Base-by-base conservation (phyloP, 2,329 filamentous ascomycete species). In the Cadophora sp. region DNA sequence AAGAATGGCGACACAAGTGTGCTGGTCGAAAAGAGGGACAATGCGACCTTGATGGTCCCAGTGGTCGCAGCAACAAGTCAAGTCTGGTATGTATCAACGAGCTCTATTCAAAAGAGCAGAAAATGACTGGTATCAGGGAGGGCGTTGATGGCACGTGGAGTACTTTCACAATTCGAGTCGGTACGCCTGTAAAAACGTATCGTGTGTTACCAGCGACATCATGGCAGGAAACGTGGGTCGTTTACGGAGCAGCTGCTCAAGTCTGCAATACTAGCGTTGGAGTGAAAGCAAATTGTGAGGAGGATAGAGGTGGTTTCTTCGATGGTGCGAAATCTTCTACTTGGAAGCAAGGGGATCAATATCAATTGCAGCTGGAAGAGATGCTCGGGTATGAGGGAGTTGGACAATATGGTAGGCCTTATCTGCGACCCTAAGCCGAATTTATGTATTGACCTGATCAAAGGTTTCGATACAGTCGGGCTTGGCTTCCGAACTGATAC, bases 171-270 rank as follows among this genome's bases (percentile, higher is more conserved):
- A 67, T 82, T 53, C 77, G 79, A 8, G 78, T 81, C 22, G 80
- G 80, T n/a, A 78, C 73, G 4, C 77, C 80, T 22, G 75, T 78
- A 56, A 78, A 80, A 66, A 73, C 75, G 51, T 71, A 80, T 27
- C 74, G 80, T 62, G 80, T 80, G 4, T 74, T 80, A 3, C 77
- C 80, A 2, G 81, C 79, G 3, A 82, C 80, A 14, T 78, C 79
- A 0, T 80, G 79, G 60, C 79, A 80, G 11, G 75, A 80, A 63
- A 75, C 79, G 43, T 90, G 80, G 80, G 65, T 92, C 76, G 87
- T 91, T 55, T 92, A 90, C 89, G 85, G 87, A 2, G 84, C 87
- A 2, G 83, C 88, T 64, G 80, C 83, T 0, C 81, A 83, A 67
- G 88, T 87, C 62, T 91, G 87, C 64, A 81, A 80, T 55, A 62